Base-by-base conservation (phyloP, 345 rosid genomes). In the Syzygium oleosum region DNA sequence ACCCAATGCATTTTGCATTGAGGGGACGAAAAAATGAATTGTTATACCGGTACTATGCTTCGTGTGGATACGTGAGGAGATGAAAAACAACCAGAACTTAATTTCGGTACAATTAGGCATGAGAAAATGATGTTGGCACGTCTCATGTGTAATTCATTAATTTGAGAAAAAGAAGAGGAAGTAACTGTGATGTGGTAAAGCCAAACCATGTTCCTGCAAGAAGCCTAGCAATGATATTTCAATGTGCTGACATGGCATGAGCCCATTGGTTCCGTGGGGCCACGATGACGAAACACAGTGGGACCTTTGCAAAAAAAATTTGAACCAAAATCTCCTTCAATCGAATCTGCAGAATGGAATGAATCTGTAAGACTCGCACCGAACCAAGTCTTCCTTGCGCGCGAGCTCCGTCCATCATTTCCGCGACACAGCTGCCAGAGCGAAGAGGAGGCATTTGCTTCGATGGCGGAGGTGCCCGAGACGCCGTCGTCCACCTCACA, bases 381-480 rank as follows among this genome's bases (percentile, higher is more conserved):
- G 49, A 17, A 5, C 80, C 80, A 41, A 73, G 9, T 10, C 80
- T 34, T 34, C 49, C 80, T 21, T 3, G 49, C 19, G 49, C 80
- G 80, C 79, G 6, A 8, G 79, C 43, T 68, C 79, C 79, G 3
- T 68, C 79, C 79, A 16, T 31, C 79, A 9, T 73, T 10, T 73
- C 46, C 25, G 27, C 83, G 58, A 85, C 31, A 17, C 83, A 22
- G 25, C 21, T 16, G 43, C 41, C 12, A 51, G 46, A 58, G 7
- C 31, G 55, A 73, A 23, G 51, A 77, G 27, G 49, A 77, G 73
- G 29, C 46, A 7, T 59, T 17, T 29, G 51, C 59, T 73, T 87
- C 55, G 85, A 91, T 94, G 97, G 91, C 94, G 84, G 95, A 94
- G 86, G 90, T 90, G 86, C 84, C 91, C 29, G 92, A 90, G 63